phyloP scores from a whole-genome alignment of 352 stramenopile species.

The Globisporangium takayamanum region DNA sequence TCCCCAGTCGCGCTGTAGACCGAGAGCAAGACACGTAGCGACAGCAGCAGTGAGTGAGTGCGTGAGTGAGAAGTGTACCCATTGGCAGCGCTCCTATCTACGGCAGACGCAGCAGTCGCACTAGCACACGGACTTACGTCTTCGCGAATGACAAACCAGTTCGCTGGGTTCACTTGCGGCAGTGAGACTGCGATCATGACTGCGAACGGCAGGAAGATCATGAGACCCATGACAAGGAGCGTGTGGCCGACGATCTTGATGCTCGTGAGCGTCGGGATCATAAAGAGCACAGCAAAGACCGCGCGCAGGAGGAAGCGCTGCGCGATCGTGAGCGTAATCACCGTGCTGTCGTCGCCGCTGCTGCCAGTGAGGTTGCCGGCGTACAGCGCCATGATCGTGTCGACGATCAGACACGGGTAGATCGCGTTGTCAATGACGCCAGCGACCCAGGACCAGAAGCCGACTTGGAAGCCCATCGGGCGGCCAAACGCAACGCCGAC shows the following conservation, averaged over 20 bases:
- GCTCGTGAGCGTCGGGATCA: constrained; percentile 59
- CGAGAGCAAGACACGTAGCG: background rate
- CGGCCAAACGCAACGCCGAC: constrained; percentile 71
- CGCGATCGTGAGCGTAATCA: constrained; percentile 13
- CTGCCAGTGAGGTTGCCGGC: constrained; percentile 18
- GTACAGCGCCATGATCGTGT: constrained; percentile 46
- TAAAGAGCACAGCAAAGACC: constrained; percentile 55
- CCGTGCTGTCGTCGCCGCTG: constrained; percentile 8
- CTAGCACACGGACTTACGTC: constrained; percentile 24
- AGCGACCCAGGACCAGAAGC: constrained; percentile 78
- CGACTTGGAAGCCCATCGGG: constrained; percentile 83
- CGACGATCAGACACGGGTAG: constrained; percentile 78
- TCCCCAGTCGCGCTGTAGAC: constrained; percentile 42
- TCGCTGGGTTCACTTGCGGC: constrained; percentile 54
- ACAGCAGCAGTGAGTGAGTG: background rate
- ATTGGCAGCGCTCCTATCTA: background rate
- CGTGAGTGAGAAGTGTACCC: background rate
- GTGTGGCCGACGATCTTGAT: constrained; percentile 69
- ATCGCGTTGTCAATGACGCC: constrained; percentile 83
- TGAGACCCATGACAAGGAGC: constrained; percentile 49
- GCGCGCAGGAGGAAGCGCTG: constrained; percentile 41
- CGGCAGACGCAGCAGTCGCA: background rate
- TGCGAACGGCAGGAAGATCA: constrained; percentile 66
- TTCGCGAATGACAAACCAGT: constrained; percentile 64
- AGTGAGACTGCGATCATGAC: constrained; percentile 41